phyloP scores from a whole-genome alignment of 495 filamentous ascomycete genomes.

The Neurospora pannonica region DNA sequence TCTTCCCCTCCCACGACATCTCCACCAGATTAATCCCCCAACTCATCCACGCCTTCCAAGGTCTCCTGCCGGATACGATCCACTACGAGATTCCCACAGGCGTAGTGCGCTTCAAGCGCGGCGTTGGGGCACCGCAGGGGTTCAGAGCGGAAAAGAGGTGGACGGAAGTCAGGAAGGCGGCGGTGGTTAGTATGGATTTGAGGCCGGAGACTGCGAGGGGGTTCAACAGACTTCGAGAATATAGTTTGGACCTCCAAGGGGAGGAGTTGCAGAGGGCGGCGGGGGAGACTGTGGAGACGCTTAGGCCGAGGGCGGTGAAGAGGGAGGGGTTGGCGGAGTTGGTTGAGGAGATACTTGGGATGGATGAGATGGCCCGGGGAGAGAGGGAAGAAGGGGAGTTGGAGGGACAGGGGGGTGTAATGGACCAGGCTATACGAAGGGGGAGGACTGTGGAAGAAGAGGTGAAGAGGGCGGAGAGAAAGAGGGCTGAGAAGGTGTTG shows the following conservation, averaged over 20 bases:
- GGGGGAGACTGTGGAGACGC: neutral
- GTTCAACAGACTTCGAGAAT: neutral
- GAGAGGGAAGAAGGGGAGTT: neutral
- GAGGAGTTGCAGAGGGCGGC: neutral
- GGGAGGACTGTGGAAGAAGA: neutral
- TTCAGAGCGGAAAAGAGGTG: neutral
- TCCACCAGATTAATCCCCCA: constrained; percentile 26
- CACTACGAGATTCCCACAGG: constrained; percentile 24
- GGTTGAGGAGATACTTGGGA: neutral
- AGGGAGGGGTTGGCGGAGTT: neutral
- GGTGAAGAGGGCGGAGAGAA: neutral
- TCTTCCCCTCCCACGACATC: constrained; percentile 4
- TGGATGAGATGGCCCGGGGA: neutral
- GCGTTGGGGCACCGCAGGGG: neutral
- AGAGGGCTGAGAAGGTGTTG: neutral
- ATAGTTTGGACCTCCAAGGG: neutral
- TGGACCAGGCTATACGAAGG: neutral
- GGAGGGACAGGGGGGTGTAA: neutral
- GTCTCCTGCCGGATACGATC: constrained; percentile 34
- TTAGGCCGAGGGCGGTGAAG: neutral
- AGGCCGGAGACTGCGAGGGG: neutral
- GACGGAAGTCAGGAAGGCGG: neutral
- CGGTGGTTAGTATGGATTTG: neutral
- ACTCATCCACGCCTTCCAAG: constrained; percentile 39
- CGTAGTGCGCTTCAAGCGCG: constrained; percentile 2